These are phyloP conservation scores for Halteria grandinella DNA, from an alignment of 73 alveolate genomes.

Conservation along the genomic window DNA sequence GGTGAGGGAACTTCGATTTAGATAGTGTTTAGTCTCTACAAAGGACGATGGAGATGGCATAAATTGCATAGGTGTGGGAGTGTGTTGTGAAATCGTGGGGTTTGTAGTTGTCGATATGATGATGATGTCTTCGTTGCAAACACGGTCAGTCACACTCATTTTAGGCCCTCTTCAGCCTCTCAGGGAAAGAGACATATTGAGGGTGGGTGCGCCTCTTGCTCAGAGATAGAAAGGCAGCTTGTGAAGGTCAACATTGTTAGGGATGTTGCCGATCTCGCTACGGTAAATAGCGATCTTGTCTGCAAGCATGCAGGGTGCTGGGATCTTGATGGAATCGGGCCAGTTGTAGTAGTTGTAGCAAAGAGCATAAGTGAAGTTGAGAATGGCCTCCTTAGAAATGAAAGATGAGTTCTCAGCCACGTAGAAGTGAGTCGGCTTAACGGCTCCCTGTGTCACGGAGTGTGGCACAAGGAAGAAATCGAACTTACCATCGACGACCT, in stretches of 20 bases:
- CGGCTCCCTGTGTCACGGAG: slow-evolving; percentile 59
- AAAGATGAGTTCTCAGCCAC: slow-evolving; percentile 27
- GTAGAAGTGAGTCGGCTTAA: slow-evolving; percentile 53
- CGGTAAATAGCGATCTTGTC: slow-evolving; percentile 55
- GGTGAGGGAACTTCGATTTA: too few relatives aligned
- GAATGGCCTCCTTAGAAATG: slow-evolving; percentile 42
- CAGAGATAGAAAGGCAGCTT: slow-evolving; percentile 52
- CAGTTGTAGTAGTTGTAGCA: slow-evolving; percentile 66
- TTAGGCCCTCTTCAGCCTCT: too few relatives aligned
- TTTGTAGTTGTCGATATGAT: too few relatives aligned
- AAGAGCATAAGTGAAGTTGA: slow-evolving; percentile 57
- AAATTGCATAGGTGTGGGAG: too few relatives aligned
- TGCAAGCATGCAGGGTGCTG: slow-evolving; percentile 69
- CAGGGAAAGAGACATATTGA: too few relatives aligned
- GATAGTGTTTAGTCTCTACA: too few relatives aligned
- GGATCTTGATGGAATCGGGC: slow-evolving; percentile 60
- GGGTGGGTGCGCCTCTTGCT: too few relatives aligned
- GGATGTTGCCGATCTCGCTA: slow-evolving; percentile 49
- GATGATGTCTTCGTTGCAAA: too few relatives aligned
- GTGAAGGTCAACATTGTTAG: slow-evolving; percentile 51
- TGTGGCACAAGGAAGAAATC: slow-evolving; percentile 62
- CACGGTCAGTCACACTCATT: too few relatives aligned
- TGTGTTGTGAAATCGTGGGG: too few relatives aligned
- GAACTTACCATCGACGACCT: slow-evolving; percentile 26
- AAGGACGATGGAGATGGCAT: too few relatives aligned